Base-by-base conservation (phyloP, 441 rosid species). In the Adansonia gregorii region DNA sequence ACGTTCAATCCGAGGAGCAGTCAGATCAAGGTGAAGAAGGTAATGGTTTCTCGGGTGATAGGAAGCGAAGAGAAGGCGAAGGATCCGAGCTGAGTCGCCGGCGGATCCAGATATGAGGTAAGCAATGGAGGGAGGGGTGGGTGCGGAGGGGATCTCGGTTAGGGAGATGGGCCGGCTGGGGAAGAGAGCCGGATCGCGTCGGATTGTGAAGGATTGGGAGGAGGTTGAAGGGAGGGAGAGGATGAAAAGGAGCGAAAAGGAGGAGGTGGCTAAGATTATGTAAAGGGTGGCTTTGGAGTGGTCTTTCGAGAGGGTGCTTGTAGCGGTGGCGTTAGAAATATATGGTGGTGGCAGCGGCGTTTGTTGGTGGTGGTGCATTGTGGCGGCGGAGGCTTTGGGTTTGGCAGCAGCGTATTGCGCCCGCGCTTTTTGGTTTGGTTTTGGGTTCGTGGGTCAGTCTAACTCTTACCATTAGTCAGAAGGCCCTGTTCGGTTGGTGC, bases 41-140 rank as follows among this genome's bases (percentile, higher is more conserved):
- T 94, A 92, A 0, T 81, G 92, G 73, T 91, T 95, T 72, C 86
- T 82, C 10, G 97, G 97, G 76, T 95, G 98, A 82, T 94, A 93
- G 35, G 86, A 70, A 54, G 97, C 95, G 82, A 72, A 84, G 61
- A 95, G 87, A 48, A 95, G 93, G 54, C 98, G 92, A 68, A 93
- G 93, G 79, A 95, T 80, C 79, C 95, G 91, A 65, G 6, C 78
- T 3, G 89, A 83, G 67, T 95, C 96, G 10, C 89, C 94, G 22
- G 88, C 85, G 68, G 97, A 92, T 74, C 98, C 97, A 4, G 92
- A 87, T 24, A 93, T 85, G 67, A 90, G 79, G 80, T 90, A 95
- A 46, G 95, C 97, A 49, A 95, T 64, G 43, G 97, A 90, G 27
- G 96, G 89, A 11, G 93, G 89, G 10, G 86, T 3, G 6, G 90